Evolutionary conservation across 2,329 filamentous ascomycete genomes (phyloP).

Genomic region (Parastagonospora avenae): DNA sequence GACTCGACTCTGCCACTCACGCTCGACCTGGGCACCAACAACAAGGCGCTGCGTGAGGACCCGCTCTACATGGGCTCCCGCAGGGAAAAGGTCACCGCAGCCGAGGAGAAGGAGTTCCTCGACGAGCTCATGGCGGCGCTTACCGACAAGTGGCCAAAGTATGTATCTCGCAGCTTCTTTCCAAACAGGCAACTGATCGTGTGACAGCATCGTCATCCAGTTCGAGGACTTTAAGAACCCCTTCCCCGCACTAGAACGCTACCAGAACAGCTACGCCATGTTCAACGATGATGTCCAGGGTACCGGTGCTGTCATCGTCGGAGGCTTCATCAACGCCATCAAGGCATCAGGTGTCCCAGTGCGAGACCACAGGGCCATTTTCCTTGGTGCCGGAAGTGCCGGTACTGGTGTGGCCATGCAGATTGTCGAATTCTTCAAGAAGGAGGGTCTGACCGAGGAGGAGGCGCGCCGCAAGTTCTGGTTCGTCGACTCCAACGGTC

Average conservation of each 20-base stretch:
- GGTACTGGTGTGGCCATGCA: constrained; percentile 98
- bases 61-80: constrained; percentile 90
- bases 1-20: constrained; percentile 67
- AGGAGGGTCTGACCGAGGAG: constrained; percentile 85
- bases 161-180: constrained; percentile 38
- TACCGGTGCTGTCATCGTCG: constrained; percentile 92
- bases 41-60: constrained; percentile 72
- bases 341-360: constrained; percentile 84
- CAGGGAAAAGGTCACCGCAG: constrained; percentile 75
- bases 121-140: constrained; percentile 96
- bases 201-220: constrained; percentile 73
- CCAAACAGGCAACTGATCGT: constrained; percentile 34
- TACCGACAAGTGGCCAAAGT: constrained; percentile 74
- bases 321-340: constrained; percentile 75
- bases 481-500: constrained; percentile 95
- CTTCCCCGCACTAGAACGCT: constrained; percentile 89
- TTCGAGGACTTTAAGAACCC: constrained; percentile 99
- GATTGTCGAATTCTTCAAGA: constrained; percentile 95
- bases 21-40: constrained; percentile 67
- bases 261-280: constrained; percentile 86
- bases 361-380: constrained; percentile 91
- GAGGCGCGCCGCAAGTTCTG: constrained; percentile 91
- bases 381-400: constrained; percentile 93
- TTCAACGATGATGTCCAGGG: constrained; percentile 99
- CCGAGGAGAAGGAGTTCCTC: constrained; percentile 87